A percentile compares a stretch with the other conserved stretches of the same genome.
phyloP scores from a whole-genome alignment of 1,284 basidiomycete species.

The Fomitiporia mediterranea region DNA sequence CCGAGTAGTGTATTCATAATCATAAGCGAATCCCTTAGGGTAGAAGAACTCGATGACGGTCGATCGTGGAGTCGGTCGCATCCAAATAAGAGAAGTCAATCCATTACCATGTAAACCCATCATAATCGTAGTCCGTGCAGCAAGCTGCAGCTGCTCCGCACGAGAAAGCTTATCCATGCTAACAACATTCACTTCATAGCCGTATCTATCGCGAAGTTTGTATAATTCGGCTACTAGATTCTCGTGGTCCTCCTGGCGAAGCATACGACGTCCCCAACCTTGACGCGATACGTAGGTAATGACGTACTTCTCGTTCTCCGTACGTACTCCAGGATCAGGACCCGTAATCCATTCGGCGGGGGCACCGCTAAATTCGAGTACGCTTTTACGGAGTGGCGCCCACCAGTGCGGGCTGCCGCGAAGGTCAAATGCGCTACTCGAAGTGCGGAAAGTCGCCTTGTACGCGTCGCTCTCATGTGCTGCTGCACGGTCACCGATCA shows the following conservation, averaged over 20 bases:
- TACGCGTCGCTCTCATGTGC: slow-evolving; percentile 70
- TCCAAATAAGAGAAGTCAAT: slow-evolving; percentile 79
- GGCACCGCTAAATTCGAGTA: slow-evolving; percentile 66
- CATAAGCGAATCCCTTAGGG: slow-evolving; percentile 79
- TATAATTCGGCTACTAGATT: slow-evolving; percentile 57
- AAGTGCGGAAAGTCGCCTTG: slow-evolving; percentile 66
- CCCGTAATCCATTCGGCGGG: slow-evolving; percentile 36
- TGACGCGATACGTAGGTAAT: slow-evolving; percentile 88
- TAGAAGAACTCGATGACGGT: slow-evolving; percentile 90
- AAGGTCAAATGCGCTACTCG: slow-evolving; percentile 67
- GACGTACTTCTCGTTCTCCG: slow-evolving; percentile 43
- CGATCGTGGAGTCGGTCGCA: slow-evolving; percentile 68
- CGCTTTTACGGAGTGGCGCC: slow-evolving; percentile 67
- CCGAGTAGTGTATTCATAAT: slow-evolving; percentile 79
- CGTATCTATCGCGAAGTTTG: slow-evolving; percentile 62
- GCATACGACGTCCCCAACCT: slow-evolving; percentile 76
- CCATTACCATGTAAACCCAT: slow-evolving; percentile 89
- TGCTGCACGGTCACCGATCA: slow-evolving; percentile 79
- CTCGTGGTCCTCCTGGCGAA: slow-evolving; percentile 62
- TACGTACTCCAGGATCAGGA: slow-evolving; percentile 56
- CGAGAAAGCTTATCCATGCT: slow-evolving; percentile 76
- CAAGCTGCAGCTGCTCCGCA: slow-evolving; percentile 71
- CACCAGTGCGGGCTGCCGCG: slow-evolving; percentile 78
- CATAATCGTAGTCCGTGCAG: slow-evolving; percentile 83
- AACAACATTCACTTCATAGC: slow-evolving; percentile 83